Conservation (phyloP, 2,329 filamentous ascomycete genomes). For the Clathrospora elynae region DNA sequence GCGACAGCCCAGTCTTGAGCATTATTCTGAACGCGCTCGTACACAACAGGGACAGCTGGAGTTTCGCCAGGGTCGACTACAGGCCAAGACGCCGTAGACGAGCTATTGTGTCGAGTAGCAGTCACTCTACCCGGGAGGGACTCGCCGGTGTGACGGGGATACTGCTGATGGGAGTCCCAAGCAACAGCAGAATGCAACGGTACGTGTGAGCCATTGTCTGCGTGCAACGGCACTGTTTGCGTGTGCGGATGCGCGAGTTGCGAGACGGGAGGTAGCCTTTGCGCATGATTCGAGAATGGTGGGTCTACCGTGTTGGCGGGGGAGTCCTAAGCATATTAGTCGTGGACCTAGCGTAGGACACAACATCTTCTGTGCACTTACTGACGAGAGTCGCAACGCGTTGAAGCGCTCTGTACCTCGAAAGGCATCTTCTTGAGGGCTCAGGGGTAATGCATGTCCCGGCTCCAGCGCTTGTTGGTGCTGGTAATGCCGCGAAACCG, state of each 20-base stretch:
- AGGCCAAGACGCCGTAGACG: constrained; percentile 27
- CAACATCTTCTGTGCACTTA: constrained; percentile 25
- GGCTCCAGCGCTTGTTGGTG: constrained; percentile 10
- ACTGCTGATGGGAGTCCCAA: constrained; percentile 28
- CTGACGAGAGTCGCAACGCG: constrained; percentile 26
- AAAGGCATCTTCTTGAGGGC: constrained; percentile 15
- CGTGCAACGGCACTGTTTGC: constrained; percentile 21
- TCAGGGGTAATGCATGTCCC: constrained; percentile 9
- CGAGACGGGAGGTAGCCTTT: constrained; percentile 28
- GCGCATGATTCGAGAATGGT: constrained; percentile 29
- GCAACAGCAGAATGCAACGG: constrained; percentile 22
- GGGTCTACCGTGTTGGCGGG: constrained; percentile 29
- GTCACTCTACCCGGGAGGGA: constrained; percentile 16
- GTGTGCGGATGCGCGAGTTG: constrained; percentile 26
- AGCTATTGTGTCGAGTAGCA: constrained; percentile 14
- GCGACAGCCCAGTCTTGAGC: constrained; percentile 27
- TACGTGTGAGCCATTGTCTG: constrained; percentile 19
- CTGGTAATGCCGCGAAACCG: constrained; percentile 21
- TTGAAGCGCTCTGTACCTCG: constrained; percentile 23
- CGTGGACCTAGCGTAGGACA: constrained; percentile 16
- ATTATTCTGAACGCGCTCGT: constrained; percentile 21
- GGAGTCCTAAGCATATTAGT: constrained; percentile 32
- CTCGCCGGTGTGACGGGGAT: constrained; percentile 20
- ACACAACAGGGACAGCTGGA: constrained; percentile 17
- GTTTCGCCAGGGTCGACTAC: constrained; percentile 13